These are phyloP conservation scores for Lentinula boryana DNA, from an alignment of 768 basidiomycete genomes.

Conservation along the genomic window DNA sequence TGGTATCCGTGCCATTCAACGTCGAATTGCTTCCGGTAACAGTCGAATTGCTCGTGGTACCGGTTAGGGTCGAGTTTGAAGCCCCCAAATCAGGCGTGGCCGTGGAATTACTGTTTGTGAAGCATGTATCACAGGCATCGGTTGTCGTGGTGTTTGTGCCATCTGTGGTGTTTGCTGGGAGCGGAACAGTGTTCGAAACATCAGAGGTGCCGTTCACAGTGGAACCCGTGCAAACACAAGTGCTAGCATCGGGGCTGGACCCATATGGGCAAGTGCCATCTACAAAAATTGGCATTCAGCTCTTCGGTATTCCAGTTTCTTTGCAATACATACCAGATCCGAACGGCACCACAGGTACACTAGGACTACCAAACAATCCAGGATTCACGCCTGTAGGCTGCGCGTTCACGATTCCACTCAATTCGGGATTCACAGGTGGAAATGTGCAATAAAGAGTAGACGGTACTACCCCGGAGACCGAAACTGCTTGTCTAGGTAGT, in stretches of 20 bases:
- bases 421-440: constrained; percentile 34
- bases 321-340: constrained; percentile 11
- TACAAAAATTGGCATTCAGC: constrained; percentile 9
- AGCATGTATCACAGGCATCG: neutral
- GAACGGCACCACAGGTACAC: constrained; percentile 41
- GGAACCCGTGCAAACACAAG: constrained; percentile 28
- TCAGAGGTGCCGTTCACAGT: neutral
- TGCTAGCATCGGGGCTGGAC: constrained; percentile 29
- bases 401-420: constrained; percentile 32
- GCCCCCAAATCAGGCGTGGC: too few relatives aligned
- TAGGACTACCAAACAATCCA: constrained; percentile 31
- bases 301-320: neutral
- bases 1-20: neutral
- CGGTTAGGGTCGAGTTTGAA: neutral
- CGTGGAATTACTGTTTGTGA: neutral
- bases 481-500: constrained; percentile 37
- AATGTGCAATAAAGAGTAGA: constrained; percentile 40
- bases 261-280: constrained; percentile 43
- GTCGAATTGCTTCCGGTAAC: neutral
- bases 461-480: constrained; percentile 35
- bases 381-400: constrained; percentile 37
- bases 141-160: neutral
- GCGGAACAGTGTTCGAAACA: neutral
- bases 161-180: neutral
- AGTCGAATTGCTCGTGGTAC: neutral